A percentile compares a stretch with the other conserved stretches of the same genome.
Evolutionary conservation across 768 basidiomycete genomes (phyloP).

Genomic region (Basidioascus undulatus): DNA sequence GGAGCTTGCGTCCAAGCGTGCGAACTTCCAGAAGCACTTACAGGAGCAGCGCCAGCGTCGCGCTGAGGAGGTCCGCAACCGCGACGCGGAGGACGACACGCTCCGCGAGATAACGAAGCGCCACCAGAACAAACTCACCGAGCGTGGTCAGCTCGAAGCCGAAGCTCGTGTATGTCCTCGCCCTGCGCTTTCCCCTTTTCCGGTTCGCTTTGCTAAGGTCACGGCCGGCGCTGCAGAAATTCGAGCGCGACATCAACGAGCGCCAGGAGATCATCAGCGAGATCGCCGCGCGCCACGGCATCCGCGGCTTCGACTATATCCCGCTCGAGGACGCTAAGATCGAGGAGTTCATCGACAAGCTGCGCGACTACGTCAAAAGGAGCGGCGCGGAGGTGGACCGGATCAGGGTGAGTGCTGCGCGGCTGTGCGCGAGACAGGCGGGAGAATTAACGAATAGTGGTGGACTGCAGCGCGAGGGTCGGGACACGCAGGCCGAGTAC

Average conservation of each 20-base stretch:
- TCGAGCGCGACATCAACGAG: conserved; percentile 39
- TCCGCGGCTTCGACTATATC: conserved; percentile 47
- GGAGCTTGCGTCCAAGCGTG: not conserved
- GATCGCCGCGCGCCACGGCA: conserved; percentile 37
- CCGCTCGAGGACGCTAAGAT: conserved; percentile 45
- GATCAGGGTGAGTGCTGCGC: conserved; percentile 7
- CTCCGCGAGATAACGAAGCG: conserved; percentile 19
- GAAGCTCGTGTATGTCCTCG: conserved; percentile 51
- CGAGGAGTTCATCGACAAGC: conserved; percentile 40
- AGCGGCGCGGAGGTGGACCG: conserved; percentile 7
- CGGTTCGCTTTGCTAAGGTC: too few relatives aligned
- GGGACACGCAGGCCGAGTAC: too few relatives aligned
- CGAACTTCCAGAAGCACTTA: conserved; percentile 6
- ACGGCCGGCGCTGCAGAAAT: conserved; percentile 30
- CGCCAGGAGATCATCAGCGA: conserved; percentile 52
- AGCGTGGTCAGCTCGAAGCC: conserved; percentile 36
- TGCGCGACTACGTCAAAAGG: conserved; percentile 23
- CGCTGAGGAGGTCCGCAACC: not conserved
- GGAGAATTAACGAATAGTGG: too few relatives aligned
- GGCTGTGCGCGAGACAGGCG: too few relatives aligned
- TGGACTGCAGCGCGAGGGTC: too few relatives aligned
- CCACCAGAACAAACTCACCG: conserved; percentile 5
- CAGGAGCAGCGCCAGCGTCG: conserved; percentile 5
- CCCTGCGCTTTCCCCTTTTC: too few relatives aligned
- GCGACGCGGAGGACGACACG: conserved; percentile 41